Conservation (phyloP, 2,329 filamentous ascomycete species). For the Dryadomyces quercus-mongolicae region DNA sequence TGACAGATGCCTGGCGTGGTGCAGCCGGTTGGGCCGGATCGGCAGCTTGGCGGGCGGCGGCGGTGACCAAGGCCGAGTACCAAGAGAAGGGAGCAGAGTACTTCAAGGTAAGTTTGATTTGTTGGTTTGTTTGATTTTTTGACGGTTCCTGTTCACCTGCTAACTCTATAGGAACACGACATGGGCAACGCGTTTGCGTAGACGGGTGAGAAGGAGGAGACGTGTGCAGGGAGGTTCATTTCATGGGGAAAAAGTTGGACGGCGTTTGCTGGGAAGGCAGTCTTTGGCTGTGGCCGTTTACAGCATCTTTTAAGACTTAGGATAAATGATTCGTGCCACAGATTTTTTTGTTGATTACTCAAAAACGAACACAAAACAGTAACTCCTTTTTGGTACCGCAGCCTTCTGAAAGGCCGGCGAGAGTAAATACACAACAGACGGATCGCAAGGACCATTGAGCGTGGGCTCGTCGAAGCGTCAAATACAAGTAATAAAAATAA, state of each 20-base stretch:
- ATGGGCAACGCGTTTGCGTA: constrained; percentile 42
- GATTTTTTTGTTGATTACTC: too few species aligned
- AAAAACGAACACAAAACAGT: too few species aligned
- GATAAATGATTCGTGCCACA: too few species aligned
- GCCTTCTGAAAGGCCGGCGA: too few species aligned
- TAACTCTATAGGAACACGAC: constrained; percentile 46
- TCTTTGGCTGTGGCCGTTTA: too few species aligned
- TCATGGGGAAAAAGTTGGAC: neutral
- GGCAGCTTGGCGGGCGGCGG: constrained; percentile 46
- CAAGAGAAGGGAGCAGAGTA: constrained; percentile 88
- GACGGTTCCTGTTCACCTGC: neutral
- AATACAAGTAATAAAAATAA: neutral
- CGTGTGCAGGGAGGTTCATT: too few species aligned
- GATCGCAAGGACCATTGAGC: neutral
- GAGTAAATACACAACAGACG: neutral
- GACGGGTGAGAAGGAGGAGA: too few species aligned
- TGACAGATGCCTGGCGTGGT: constrained; percentile 87
- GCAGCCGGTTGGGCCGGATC: constrained; percentile 73
- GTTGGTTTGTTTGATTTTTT: constrained; percentile 6
- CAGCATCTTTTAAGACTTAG: too few species aligned
- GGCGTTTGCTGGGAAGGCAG: too few species aligned
- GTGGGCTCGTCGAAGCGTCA: neutral
- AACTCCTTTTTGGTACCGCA: neutral
- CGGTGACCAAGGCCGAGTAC: constrained; percentile 72
- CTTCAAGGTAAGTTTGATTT: constrained; percentile 55